phyloP scores from a whole-genome alignment of 345 rosid species.

The Acer yangbiense region DNA sequence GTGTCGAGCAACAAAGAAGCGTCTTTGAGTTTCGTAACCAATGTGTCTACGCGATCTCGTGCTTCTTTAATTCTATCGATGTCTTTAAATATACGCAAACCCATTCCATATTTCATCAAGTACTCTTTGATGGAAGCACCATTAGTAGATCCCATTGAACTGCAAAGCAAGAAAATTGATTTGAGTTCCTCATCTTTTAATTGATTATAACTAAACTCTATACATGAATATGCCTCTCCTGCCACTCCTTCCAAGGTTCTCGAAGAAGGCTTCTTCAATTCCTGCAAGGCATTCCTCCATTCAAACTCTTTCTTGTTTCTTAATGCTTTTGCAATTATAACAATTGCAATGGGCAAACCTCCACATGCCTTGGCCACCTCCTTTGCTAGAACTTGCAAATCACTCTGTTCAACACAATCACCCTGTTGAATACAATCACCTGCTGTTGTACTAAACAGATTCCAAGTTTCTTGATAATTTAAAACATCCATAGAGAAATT shows the following conservation, averaged over 20 bases:
- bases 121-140: too few relatives aligned
- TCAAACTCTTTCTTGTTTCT: too few relatives aligned
- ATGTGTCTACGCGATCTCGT: neutral
- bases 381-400: too few relatives aligned
- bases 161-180: slow-evolving; percentile 33
- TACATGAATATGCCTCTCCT: neutral
- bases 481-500: too few relatives aligned
- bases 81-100: slow-evolving; percentile 25
- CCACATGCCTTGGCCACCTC: too few relatives aligned
- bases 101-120: slow-evolving; percentile 2
- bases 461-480: too few relatives aligned
- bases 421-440: too few relatives aligned
- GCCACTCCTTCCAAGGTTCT: neutral
- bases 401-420: too few relatives aligned
- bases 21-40: neutral
- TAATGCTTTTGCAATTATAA: too few relatives aligned
- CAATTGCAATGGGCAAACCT: too few relatives aligned
- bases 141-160: neutral
- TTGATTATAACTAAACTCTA: slow-evolving; percentile 30
- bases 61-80: neutral
- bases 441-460: too few relatives aligned
- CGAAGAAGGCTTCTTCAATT: neutral
- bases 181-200: slow-evolving; percentile 26
- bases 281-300: neutral
- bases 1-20: slow-evolving; percentile 22